These are phyloP conservation scores for Heterobasidion parviporum DNA, from an alignment of 1,284 basidiomycete species.

Conservation along the genomic window DNA sequence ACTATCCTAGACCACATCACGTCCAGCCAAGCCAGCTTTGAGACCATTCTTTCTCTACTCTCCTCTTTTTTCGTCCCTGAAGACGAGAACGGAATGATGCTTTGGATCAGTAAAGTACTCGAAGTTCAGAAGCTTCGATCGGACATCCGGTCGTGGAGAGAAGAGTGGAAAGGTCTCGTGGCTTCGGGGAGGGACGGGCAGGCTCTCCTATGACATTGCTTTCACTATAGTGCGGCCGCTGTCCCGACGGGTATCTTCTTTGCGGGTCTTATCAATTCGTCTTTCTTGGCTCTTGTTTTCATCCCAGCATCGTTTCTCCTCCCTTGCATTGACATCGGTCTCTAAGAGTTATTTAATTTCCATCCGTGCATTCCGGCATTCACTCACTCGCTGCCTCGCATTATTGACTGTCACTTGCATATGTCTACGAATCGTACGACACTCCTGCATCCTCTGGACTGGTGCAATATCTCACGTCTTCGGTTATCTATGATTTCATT, in stretches of 20 bases:
- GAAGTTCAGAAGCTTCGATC: constrained; percentile 60
- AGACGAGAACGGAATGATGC: constrained; percentile 73
- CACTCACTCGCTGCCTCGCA: background rate
- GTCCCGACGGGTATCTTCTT: background rate
- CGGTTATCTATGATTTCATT: background rate
- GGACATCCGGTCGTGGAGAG: constrained; percentile 66
- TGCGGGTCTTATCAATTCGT: background rate
- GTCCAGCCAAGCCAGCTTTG: constrained; percentile 74
- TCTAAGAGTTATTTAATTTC: background rate
- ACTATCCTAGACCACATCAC: constrained; percentile 61
- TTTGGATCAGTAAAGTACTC: constrained; percentile 74
- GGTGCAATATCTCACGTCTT: too few relatives aligned
- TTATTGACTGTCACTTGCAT: background rate
- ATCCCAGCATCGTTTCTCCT: background rate
- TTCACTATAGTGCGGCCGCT: background rate
- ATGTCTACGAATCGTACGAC: background rate
- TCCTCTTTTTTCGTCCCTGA: constrained; percentile 91
- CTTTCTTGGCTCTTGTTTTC: background rate
- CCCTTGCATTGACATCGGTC: background rate
- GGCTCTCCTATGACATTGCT: constrained; percentile 49
- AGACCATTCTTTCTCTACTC: constrained; percentile 80
- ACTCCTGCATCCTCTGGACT: too few relatives aligned
- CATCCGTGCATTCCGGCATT: background rate
- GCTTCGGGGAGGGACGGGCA: constrained; percentile 52
- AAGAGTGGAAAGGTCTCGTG: constrained; percentile 67